A percentile compares a stretch with the other conserved stretches of the same genome.
phyloP scores from a whole-genome alignment of 768 basidiomycete species.

The Crucibulum laeve region DNA sequence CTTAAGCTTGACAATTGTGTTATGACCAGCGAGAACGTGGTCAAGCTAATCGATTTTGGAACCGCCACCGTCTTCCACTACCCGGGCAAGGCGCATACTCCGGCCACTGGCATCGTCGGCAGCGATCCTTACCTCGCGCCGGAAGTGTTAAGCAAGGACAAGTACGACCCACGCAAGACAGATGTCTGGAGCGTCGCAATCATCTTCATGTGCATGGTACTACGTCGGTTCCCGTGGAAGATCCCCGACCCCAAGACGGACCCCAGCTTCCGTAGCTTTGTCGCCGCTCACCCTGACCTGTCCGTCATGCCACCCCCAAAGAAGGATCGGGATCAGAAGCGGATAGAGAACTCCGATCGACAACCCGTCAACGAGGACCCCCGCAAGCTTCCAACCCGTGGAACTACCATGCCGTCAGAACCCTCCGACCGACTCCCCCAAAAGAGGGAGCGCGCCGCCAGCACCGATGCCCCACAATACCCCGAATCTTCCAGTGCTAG shows the following conservation, averaged over 20 bases:
- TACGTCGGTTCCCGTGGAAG: slow-evolving; percentile 98
- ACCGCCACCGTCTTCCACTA: slow-evolving; percentile 99
- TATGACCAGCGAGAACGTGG: slow-evolving; percentile 91
- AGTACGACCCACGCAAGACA: slow-evolving; percentile 94
- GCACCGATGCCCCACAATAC: slow-evolving; percentile 22
- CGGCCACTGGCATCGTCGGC: slow-evolving; percentile 90
- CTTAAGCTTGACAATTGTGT: slow-evolving; percentile 99
- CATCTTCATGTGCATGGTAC: slow-evolving; percentile 99
- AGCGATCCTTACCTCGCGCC: slow-evolving; percentile 98
- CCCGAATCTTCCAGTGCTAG: slow-evolving; percentile 26
- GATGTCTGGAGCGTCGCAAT: slow-evolving; percentile 99
- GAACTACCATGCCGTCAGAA: slow-evolving; percentile 31
- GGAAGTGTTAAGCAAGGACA: slow-evolving; percentile 77
- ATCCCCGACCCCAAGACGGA: slow-evolving; percentile 94
- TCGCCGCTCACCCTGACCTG: slow-evolving; percentile 90
- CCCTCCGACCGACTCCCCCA: slow-evolving; percentile 17
- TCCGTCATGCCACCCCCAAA: slow-evolving; percentile 42
- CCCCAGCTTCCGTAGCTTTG: slow-evolving; percentile 86
- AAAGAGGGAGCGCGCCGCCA: slow-evolving; percentile 27
- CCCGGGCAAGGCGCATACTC: slow-evolving; percentile 78
- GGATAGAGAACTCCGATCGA: too few relatives aligned
- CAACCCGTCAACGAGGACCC: too few relatives aligned
- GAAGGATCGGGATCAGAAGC: slow-evolving; percentile 13
- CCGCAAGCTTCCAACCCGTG: slow-evolving; percentile 23
- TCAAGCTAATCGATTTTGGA: slow-evolving; percentile 99